Conservation (phyloP, 2,329 filamentous ascomycete genomes). For the Diplodia scrobiculata region DNA sequence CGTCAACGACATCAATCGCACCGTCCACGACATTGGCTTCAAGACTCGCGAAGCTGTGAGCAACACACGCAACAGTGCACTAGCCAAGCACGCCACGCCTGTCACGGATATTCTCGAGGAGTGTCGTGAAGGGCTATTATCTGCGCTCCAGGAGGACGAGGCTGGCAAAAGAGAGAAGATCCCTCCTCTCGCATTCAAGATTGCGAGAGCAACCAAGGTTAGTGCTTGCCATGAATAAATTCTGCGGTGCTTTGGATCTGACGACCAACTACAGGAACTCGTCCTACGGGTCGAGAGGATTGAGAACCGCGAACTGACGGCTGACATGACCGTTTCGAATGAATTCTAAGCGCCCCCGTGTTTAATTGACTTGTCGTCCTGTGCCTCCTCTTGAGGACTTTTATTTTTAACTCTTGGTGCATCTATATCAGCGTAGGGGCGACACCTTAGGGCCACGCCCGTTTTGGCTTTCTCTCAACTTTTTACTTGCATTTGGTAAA, state of each 20-base stretch:
- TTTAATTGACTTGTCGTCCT: neutral
- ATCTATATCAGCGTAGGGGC: neutral
- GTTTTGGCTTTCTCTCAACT: neutral
- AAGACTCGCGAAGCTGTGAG: slow-evolving; percentile 60
- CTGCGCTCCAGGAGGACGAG: slow-evolving; percentile 60
- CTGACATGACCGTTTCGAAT: slow-evolving; percentile 28
- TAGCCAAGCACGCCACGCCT: slow-evolving; percentile 55
- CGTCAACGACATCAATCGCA: slow-evolving; percentile 68
- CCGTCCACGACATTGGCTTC: slow-evolving; percentile 69
- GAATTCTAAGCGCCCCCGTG: slow-evolving; percentile 25
- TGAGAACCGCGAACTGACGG: slow-evolving; percentile 42
- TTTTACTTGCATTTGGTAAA: neutral
- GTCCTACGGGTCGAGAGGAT: slow-evolving; percentile 48
- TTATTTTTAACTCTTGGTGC: neutral
- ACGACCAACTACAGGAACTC: slow-evolving; percentile 40
- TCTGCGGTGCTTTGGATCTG: neutral
- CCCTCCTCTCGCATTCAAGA: slow-evolving; percentile 83
- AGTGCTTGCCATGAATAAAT: slow-evolving; percentile 15
- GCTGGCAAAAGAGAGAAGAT: slow-evolving; percentile 65
- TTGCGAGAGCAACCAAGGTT: slow-evolving; percentile 77
- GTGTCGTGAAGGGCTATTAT: slow-evolving; percentile 66
- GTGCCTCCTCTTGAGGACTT: neutral
- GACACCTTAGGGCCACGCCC: neutral
- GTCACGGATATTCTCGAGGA: slow-evolving; percentile 61
- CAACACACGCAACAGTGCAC: slow-evolving; percentile 53